Conservation (phyloP, 2,329 filamentous ascomycete genomes). For the Ambrosiella xylebori region DNA sequence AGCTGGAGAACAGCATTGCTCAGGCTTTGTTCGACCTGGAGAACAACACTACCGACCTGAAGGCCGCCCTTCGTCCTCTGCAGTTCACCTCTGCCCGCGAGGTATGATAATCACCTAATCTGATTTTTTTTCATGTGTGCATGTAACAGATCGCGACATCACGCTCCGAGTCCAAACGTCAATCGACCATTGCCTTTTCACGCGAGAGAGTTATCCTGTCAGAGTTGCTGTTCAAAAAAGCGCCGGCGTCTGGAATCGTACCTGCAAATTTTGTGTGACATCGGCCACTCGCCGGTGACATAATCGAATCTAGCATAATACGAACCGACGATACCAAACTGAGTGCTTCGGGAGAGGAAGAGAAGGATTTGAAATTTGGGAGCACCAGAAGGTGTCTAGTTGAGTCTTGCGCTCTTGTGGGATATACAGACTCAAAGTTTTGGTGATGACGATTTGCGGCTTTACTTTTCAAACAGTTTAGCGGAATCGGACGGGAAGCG, state of each 20-base stretch:
- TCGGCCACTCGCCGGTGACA: constrained; percentile 1
- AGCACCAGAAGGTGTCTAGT: background rate
- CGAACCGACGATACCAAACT: background rate
- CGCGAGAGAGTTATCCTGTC: constrained; percentile 9
- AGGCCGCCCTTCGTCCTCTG: constrained; percentile 86
- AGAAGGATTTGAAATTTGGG: background rate
- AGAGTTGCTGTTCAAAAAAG: background rate
- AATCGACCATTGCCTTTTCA: constrained; percentile 11
- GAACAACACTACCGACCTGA: constrained; percentile 97
- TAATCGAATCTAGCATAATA: constrained; percentile 5
- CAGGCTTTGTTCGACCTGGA: constrained; percentile 97
- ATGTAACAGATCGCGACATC: constrained; percentile 7
- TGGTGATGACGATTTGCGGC: constrained; percentile 16
- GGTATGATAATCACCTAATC: constrained; percentile 45
- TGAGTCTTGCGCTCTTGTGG: constrained; percentile 3
- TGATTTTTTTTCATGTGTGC: background rate
- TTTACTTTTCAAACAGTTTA: constrained; percentile 14
- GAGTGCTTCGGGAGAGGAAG: constrained; percentile 10
- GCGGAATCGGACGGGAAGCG: constrained; percentile 60
- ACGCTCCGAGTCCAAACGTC: constrained; percentile 12
- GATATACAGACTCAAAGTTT: constrained; percentile 12
- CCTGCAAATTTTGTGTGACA: constrained; percentile 3
- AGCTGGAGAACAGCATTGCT: constrained; percentile 95
- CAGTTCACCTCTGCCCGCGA: constrained; percentile 98
- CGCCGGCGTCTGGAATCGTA: background rate